Conservation (phyloP, 225 moss, liverwort and hornwort species). For the Rhytidiadelphus loreus region DNA sequence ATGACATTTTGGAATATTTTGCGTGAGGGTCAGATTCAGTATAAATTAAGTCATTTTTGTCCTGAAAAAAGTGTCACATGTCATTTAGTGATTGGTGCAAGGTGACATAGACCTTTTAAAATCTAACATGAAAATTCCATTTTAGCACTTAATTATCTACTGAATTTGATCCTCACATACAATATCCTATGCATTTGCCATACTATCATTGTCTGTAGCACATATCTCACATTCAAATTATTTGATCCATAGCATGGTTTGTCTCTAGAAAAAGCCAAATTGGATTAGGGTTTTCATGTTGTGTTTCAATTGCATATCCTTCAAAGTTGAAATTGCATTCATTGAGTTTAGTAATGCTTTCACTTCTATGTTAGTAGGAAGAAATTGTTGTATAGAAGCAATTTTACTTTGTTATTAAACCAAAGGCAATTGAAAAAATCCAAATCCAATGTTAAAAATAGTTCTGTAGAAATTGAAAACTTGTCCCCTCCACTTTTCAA, state of each 20-base stretch:
- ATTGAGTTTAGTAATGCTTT: neutral
- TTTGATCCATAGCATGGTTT: neutral
- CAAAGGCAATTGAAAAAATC: neutral
- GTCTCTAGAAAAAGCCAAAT: neutral
- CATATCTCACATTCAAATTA: neutral
- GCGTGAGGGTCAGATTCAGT: too few species aligned
- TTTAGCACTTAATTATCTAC: neutral
- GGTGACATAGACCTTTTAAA: neutral
- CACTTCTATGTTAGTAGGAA: neutral
- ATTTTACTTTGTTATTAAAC: neutral
- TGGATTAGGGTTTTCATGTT: neutral
- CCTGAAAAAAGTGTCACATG: neutral
- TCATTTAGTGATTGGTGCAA: neutral
- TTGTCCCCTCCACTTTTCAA: neutral
- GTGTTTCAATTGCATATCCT: neutral
- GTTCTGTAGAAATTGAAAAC: neutral
- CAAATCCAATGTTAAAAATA: neutral
- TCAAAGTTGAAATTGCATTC: neutral
- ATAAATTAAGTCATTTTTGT: neutral
- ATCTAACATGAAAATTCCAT: neutral
- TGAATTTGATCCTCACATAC: rapidly evolving
- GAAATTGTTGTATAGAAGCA: rapidly evolving
- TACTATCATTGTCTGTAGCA: neutral
- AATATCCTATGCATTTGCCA: rapidly evolving
- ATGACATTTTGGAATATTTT: neutral